These are phyloP conservation scores for Hemisphaericaspora subhashii DNA, from an alignment of 1,139 yeast genomes.

Conservation along the genomic window DNA sequence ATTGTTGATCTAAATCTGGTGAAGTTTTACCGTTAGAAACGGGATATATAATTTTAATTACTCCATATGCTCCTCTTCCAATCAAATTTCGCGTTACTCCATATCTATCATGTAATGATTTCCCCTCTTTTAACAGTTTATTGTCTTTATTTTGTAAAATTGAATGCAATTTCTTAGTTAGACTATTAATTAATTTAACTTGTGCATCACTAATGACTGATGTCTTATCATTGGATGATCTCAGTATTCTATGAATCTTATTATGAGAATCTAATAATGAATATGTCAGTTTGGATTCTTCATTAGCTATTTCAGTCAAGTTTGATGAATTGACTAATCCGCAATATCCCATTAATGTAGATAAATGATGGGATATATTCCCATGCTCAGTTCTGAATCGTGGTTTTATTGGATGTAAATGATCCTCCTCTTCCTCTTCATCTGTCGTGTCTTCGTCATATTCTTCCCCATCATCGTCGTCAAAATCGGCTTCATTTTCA, in stretches of 20 bases:
- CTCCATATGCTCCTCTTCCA: slow-evolving; percentile 86
- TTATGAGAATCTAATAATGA: slow-evolving; percentile 26
- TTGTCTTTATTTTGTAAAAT: slow-evolving; percentile 22
- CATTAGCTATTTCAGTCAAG: slow-evolving; percentile 29
- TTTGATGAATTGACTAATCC: slow-evolving; percentile 23
- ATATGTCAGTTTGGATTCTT: slow-evolving; percentile 29
- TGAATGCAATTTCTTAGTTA: slow-evolving; percentile 43
- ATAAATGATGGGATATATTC: slow-evolving; percentile 23
- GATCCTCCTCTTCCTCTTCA: slow-evolving; percentile 21
- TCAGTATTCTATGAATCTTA: slow-evolving; percentile 27
- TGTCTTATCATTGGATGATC: slow-evolving; percentile 19
- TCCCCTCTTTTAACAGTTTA: slow-evolving; percentile 20
- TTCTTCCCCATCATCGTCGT: slow-evolving; percentile 19
- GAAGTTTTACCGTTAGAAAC: slow-evolving; percentile 24
- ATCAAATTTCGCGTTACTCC: slow-evolving; percentile 79
- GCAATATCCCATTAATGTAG: slow-evolving; percentile 37
- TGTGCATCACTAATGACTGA: slow-evolving; percentile 64
- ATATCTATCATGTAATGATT: slow-evolving; percentile 54
- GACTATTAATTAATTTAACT: slow-evolving; percentile 47
- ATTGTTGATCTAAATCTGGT: slow-evolving; percentile 11
- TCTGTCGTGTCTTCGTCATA: slow-evolving; percentile 24
- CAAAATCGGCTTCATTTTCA: slow-evolving; percentile 23
- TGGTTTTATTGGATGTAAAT: slow-evolving; percentile 27
- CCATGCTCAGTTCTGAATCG: slow-evolving; percentile 16
- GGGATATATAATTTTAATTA: slow-evolving; percentile 69